A percentile compares a stretch with the other conserved stretches of the same genome.
phyloP scores from a whole-genome alignment of 225 moss, liverwort and hornwort genomes.

The Asterella californica region DNA sequence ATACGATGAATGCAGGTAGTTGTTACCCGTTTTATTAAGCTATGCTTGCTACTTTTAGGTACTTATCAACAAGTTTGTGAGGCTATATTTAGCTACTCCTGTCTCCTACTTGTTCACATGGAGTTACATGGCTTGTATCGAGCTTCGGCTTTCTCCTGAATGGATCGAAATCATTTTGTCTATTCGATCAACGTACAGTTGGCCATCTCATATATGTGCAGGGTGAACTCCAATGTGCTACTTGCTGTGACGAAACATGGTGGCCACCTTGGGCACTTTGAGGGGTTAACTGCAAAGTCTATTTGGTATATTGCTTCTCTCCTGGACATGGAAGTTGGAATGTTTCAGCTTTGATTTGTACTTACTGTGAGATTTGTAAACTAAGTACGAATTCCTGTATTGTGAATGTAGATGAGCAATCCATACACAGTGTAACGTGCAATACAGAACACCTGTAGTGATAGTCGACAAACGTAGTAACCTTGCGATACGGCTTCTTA shows the following conservation, averaged over 20 bases:
- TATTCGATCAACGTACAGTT: neutral
- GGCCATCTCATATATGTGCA: constrained; percentile 28
- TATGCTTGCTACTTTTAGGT: neutral
- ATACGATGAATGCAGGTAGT: constrained; percentile 86
- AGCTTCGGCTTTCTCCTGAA: neutral
- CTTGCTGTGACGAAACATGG: constrained; percentile 71
- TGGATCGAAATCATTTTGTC: neutral
- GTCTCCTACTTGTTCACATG: too few relatives aligned
- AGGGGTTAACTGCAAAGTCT: constrained; percentile 57
- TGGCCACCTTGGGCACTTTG: constrained; percentile 80
- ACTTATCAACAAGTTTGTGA: too few relatives aligned
- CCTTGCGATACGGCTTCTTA: too few relatives aligned
- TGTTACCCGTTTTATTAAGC: neutral
- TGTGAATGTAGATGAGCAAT: neutral
- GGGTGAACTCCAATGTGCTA: constrained; percentile 69
- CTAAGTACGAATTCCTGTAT: neutral
- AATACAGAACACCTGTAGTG: neutral
- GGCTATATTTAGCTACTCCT: too few relatives aligned
- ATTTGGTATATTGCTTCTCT: constrained; percentile 46
- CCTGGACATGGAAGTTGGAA: neutral
- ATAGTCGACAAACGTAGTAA: neutral
- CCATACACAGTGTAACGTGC: neutral
- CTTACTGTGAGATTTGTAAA: neutral
- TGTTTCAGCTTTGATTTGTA: neutral
- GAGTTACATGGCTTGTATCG: neutral